A percentile compares a stretch with the other conserved stretches of the same genome.
These are phyloP conservation scores for Deakozyma indianensis DNA, from an alignment of 805 yeast species.

Conservation along the genomic window DNA sequence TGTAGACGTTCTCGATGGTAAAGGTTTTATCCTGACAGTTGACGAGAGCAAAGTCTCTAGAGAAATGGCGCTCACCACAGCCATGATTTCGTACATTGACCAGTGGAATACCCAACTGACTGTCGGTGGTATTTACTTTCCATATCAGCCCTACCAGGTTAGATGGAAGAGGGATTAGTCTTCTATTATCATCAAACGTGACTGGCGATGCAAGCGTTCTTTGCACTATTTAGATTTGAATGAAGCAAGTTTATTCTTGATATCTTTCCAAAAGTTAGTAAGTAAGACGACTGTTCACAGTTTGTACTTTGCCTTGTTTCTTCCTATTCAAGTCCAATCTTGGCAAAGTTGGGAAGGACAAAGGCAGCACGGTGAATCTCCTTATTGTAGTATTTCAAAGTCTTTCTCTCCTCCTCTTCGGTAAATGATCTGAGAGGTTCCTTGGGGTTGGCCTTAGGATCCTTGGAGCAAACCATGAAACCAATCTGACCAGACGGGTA, in stretches of 20 bases:
- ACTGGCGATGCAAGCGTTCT: too few relatives aligned
- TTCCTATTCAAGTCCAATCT: slow-evolving; percentile 11
- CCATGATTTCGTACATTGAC: slow-evolving; percentile 46
- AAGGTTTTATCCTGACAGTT: slow-evolving; percentile 40
- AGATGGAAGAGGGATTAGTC: slow-evolving; percentile 15
- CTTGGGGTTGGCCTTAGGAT: slow-evolving; percentile 29
- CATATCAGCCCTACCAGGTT: slow-evolving; percentile 18
- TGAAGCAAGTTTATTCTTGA: too few relatives aligned
- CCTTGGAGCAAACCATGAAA: slow-evolving; percentile 54
- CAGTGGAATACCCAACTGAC: slow-evolving; percentile 51
- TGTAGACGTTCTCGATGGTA: slow-evolving; percentile 41
- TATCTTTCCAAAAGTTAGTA: too few relatives aligned
- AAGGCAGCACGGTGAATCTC: slow-evolving; percentile 59
- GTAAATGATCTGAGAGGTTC: slow-evolving; percentile 37
- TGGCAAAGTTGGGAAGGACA: slow-evolving; percentile 71
- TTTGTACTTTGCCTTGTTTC: too few relatives aligned
- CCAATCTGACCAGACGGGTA: slow-evolving; percentile 86
- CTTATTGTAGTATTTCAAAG: slow-evolving; percentile 51
- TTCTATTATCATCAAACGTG: too few relatives aligned
- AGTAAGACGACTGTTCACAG: too few relatives aligned
- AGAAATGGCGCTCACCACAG: slow-evolving; percentile 41
- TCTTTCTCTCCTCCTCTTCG: slow-evolving; percentile 30
- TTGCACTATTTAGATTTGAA: too few relatives aligned
- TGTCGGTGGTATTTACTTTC: slow-evolving; percentile 52
- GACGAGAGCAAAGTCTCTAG: slow-evolving; percentile 42